Percentiles rank a stretch among this genome's conserved stretches.
phyloP scores from a whole-genome alignment of 768 basidiomycete species.

The Podaxis sp. region DNA sequence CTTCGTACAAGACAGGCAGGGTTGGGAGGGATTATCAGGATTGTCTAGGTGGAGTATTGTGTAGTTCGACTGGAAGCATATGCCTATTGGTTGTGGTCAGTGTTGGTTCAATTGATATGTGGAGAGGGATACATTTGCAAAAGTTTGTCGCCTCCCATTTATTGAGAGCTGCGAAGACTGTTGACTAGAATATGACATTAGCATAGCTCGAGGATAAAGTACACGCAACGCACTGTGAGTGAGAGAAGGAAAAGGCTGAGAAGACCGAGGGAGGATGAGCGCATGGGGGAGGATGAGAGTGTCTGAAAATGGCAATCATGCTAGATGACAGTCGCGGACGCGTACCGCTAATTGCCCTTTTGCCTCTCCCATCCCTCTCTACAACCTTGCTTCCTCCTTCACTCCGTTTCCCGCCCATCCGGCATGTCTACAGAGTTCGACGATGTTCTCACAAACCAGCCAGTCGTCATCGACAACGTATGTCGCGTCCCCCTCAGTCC shows the following conservation, averaged over 20 bases:
- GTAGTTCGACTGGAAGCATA: conserved; percentile 88
- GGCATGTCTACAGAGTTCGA: conserved; percentile 85
- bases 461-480: conserved; percentile 98
- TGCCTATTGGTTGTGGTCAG: conserved; percentile 51
- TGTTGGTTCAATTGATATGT: not conserved
- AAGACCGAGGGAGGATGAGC: conserved; percentile 11
- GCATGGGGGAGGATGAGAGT: conserved; percentile 2
- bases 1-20: conserved; percentile 91
- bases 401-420: not conserved
- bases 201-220: not conserved
- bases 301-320: conserved; percentile 11
- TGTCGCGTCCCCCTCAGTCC: conserved; percentile 28
- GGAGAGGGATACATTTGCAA: conserved; percentile 71
- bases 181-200: conserved; percentile 18
- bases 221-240: not conserved
- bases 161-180: conserved; percentile 37
- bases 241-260: conserved; percentile 26
- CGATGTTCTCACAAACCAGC: conserved; percentile 96
- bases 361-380: conserved; percentile 1
- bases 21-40: conserved; percentile 84
- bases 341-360: conserved; percentile 15
- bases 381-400: too few relatives aligned
- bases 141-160: conserved; percentile 92
- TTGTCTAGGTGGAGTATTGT: conserved; percentile 79
- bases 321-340: not conserved